Conservation (phyloP, 1,139 yeast species). For the Magnusiomyces sp. region DNA sequence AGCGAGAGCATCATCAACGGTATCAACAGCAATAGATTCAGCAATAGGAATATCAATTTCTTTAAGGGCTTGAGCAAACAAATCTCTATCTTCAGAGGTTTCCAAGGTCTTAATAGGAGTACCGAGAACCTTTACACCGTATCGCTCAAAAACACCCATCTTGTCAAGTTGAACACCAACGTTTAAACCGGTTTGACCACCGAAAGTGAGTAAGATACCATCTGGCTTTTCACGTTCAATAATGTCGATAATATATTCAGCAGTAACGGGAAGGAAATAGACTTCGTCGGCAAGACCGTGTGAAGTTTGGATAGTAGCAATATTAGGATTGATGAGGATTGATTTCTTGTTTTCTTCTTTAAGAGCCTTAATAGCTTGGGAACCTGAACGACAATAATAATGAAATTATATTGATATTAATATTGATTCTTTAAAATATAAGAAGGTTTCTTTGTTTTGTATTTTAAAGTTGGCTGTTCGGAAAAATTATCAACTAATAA, state of each 20-base stretch:
- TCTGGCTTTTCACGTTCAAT: conserved; percentile 95
- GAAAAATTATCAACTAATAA: too few relatives aligned
- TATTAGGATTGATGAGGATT: conserved; percentile 90
- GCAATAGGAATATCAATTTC: conserved; percentile 95
- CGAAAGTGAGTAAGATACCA: conserved; percentile 89
- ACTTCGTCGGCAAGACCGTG: conserved; percentile 97
- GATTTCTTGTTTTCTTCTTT: conserved; percentile 97
- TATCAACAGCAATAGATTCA: conserved; percentile 89
- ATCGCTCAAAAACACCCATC: conserved; percentile 87
- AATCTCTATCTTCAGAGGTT: conserved; percentile 95
- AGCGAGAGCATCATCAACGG: conserved; percentile 80
- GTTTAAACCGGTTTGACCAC: conserved; percentile 96
- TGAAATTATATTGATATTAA: not conserved
- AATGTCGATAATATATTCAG: conserved; percentile 88
- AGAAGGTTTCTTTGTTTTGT: too few relatives aligned
- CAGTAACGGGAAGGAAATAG: conserved; percentile 93
- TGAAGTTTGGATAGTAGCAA: conserved; percentile 97
- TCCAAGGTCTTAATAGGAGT: conserved; percentile 93
- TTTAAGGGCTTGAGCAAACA: conserved; percentile 87
- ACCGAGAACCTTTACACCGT: conserved; percentile 89
- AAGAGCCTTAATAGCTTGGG: conserved; percentile 60
- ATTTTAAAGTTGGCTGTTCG: too few relatives aligned
- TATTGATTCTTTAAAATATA: not conserved
- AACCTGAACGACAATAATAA: conserved; percentile 35
- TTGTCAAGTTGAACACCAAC: conserved; percentile 92